Base-by-base conservation (phyloP, 805 yeast genomes). In the Ascoidea asiatica region DNA sequence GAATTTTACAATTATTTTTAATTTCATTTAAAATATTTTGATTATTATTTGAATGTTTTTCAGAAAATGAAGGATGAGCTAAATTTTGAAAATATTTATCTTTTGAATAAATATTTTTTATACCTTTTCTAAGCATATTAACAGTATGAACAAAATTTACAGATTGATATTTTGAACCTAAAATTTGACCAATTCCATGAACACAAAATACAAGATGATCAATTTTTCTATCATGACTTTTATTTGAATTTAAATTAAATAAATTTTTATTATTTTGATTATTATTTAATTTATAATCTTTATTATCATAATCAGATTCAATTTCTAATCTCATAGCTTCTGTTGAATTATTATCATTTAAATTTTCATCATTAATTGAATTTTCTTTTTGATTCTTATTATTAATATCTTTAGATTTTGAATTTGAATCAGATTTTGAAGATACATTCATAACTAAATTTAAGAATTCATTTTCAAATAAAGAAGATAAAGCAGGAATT, bases 121-220 rank as follows among this genome's bases (percentile, higher is more conserved):
- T 65, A 41, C 78, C 72, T 43, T 69, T 64, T 47, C 88, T 63
- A 49, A 89, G 59, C 29, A 72, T 68, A 53, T 82, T 84, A 33
- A 87, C 75, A 36, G 88, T 88, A 56, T 88, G 95, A 6, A 87
- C 79, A 64, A 90, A 92, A 60, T 86, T 86, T 21, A 90, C 81
- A 43, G 81, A 78, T 52, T 88, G 89, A 55, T 81, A 78, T 54
- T 75, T 75, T 40, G 77, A 68, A 1, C 95, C 94, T 43, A 92
- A 64, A 17, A 79, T 75, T 61, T 90, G 98, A 1, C 97, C 98
- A 48, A 90, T 85, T 0, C 98, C 98, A 63, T 90, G 98, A 22
- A 90, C 75, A 56, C 96, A 87, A n/a, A 90, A 65, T 1, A 89
- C 75, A 49, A 90, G 63, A 58, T 72, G 75, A 41, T 68, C 68